phyloP scores from a whole-genome alignment of 192 early-diverging fungal species.

The Endogone sp. region DNA sequence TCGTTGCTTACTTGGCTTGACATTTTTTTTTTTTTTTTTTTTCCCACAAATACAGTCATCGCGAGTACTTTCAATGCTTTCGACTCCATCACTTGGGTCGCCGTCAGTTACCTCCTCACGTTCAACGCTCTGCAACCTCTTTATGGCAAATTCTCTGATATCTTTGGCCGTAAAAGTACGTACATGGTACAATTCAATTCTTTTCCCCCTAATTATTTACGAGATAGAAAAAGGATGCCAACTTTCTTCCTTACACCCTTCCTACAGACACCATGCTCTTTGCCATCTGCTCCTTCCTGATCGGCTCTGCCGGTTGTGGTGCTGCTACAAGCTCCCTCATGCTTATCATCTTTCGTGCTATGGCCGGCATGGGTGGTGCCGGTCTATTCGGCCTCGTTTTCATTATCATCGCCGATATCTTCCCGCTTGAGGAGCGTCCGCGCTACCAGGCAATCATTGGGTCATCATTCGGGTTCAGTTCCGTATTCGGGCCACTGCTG shows the following conservation, averaged over 20 bases:
- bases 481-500: conserved; percentile 74
- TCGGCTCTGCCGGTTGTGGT: conserved; percentile 79
- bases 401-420: conserved; percentile 66
- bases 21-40: not conserved
- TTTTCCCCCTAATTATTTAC: conserved; percentile 28
- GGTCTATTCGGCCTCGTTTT: conserved; percentile 47
- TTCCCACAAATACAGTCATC: conserved; percentile 25
- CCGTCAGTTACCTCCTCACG: conserved; percentile 63
- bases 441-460: conserved; percentile 79
- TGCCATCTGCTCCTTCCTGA: conserved; percentile 71
- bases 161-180: conserved; percentile 50
- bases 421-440: conserved; percentile 67
- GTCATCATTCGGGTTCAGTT: conserved; percentile 73
- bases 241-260: not conserved
- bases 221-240: conserved; percentile 20
- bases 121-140: conserved; percentile 67
- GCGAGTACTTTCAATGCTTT: conserved; percentile 54
- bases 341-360: conserved; percentile 44
- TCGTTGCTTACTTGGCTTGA: too few relatives aligned
- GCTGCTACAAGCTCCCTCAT: conserved; percentile 51
- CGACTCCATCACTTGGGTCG: conserved; percentile 74
- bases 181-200: conserved; percentile 28
- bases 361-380: conserved; percentile 52
- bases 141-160: conserved; percentile 78
- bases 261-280: conserved; percentile 47